phyloP scores from a whole-genome alignment of 2,329 filamentous ascomycete species.

The Nothopassalora personata region DNA sequence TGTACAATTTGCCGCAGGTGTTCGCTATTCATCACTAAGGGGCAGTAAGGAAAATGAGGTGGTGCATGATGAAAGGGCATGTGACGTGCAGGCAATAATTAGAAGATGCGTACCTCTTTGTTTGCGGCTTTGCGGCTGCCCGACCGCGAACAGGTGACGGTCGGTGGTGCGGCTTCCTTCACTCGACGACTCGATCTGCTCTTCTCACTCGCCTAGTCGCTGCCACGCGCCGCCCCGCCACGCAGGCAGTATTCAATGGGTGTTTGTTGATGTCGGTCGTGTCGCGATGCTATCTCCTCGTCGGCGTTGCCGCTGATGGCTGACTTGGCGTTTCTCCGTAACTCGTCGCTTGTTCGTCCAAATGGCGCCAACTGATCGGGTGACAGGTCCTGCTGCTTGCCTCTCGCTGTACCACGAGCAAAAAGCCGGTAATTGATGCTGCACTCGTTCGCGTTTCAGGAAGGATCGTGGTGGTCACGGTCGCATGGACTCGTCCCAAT shows the following conservation, averaged over 20 bases:
- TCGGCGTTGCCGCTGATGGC: not conserved
- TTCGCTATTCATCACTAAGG: not conserved
- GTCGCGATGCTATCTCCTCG: not conserved
- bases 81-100: constrained; percentile 7
- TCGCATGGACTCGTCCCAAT: not conserved
- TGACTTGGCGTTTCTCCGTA: not conserved
- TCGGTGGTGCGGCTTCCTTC: not conserved
- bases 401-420: not conserved
- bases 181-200: not conserved
- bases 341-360: constrained; percentile 8
- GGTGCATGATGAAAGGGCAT: constrained; percentile 1
- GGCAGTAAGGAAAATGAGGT: not conserved
- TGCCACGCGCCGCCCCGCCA: not conserved
- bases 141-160: constrained; percentile 9
- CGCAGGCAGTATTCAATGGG: not conserved
- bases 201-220: not conserved
- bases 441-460: constrained; percentile 8
- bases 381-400: not conserved
- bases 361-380: constrained; percentile 7
- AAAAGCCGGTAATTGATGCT: not conserved
- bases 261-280: not conserved
- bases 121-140: constrained; percentile 15
- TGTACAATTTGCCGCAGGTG: constrained; percentile 24
- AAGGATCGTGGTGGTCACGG: constrained; percentile 3
- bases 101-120: constrained; percentile 14